Evolutionary conservation across 2,329 filamentous ascomycete species (phyloP), one percentile per base, ranked within the genome.

Genomic region (Trichoderma gracile): DNA sequence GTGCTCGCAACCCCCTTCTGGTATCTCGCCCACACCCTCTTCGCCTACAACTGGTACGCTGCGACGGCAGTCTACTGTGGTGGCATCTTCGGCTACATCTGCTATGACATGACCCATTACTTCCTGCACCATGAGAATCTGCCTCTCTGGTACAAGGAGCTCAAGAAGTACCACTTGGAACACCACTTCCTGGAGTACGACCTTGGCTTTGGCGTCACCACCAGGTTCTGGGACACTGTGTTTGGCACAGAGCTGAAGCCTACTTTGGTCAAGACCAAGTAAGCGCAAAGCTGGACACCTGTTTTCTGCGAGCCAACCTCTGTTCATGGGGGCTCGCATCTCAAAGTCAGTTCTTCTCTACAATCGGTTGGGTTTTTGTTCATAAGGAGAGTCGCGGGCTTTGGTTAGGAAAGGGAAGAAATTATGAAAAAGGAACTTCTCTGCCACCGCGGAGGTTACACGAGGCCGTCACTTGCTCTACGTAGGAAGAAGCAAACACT

Each of bases 171-270:
- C 74, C 95, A 99, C 75, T 88, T 99, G 33, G 88, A 93, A 75
- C 95, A 99, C 76, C 95, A 99, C 80, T 99, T 97, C 78, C 92
- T 95, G 67, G 95, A 99, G 76, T 99, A 96, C 76, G 91, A 99
- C 78, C 94, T 97, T 69, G 95, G 95, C 59, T 99, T 98, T 71
- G 95, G 95, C 64, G 94, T 99, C 58, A 97, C 94, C 38, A 97
- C 90, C 82, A 88, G 89, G 69, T 97, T 99, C 82, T 99, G 95
- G 95, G 95, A 99, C 76, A 81, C 80, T 56, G 80, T 99, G 7
- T 99, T 99, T 74, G 92, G 93, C 69, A 99, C 95, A 1, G 89
- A 96, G 79, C 82, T 99, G 53, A 65, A 73, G 43, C 70, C 75
- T 25, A 65, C 64, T n/a, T 65, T 69, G 30, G 74, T 76, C 57